A percentile compares a stretch with the other conserved stretches of the same genome.
Conservation (phyloP, 768 basidiomycete species). For the Clathrus columnatus region DNA sequence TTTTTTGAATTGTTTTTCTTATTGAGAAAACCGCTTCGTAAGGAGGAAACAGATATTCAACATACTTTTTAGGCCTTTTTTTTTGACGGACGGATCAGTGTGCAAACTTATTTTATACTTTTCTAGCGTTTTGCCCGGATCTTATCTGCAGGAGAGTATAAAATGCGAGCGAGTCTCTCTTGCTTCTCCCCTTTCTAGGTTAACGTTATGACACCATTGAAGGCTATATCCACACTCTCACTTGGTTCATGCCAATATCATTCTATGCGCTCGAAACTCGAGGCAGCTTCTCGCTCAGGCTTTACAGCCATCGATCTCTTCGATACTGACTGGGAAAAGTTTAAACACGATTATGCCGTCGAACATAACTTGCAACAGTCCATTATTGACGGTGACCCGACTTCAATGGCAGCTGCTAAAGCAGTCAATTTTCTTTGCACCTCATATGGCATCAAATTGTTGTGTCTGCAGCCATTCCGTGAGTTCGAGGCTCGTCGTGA, state of each 20-base stretch:
- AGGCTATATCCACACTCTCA: constrained; percentile 22
- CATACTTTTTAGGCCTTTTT: no score
- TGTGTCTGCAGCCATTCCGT: constrained; percentile 29
- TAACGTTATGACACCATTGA: constrained; percentile 8
- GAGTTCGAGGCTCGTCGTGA: constrained; percentile 29
- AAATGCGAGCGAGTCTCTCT: no score
- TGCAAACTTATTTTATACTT: no score
- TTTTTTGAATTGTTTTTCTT: no score
- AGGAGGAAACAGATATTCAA: no score
- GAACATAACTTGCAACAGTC: constrained; percentile 18
- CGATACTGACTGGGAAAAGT: constrained; percentile 27
- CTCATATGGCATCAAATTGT: constrained; percentile 20
- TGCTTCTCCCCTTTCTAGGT: no score
- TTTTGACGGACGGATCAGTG: no score
- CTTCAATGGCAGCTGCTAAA: constrained; percentile 19
- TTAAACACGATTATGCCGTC: constrained; percentile 21
- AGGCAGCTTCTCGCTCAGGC: constrained; percentile 12
- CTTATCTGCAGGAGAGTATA: no score
- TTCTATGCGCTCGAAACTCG: constrained; percentile 23
- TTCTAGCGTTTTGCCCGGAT: no score
- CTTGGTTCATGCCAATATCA: constrained; percentile 24
- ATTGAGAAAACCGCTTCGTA: no score
- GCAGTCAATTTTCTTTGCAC: constrained; percentile 18
- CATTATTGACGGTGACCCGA: constrained; percentile 14
- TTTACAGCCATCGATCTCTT: constrained; percentile 22